These are phyloP conservation scores for Chlorella sp. DNA, from an alignment of 139 green algal genomes.

Conservation along the genomic window DNA sequence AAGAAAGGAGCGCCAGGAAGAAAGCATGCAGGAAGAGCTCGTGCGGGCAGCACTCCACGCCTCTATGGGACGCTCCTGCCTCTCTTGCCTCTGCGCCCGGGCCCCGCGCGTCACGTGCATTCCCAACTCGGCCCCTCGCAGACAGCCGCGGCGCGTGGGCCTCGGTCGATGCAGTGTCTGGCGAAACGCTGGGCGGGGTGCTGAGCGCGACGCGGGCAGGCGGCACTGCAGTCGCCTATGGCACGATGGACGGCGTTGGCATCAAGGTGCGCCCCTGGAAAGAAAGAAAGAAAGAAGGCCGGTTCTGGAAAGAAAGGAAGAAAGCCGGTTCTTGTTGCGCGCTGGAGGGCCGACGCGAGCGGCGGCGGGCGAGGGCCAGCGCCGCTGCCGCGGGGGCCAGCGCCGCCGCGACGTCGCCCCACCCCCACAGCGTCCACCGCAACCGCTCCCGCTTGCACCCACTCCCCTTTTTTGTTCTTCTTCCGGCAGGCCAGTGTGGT, in stretches of 20 bases:
- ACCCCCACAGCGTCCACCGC: neutral
- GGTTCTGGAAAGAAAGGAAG: neutral
- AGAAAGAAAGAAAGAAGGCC: neutral
- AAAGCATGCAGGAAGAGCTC: conserved; percentile 26
- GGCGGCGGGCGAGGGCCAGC: neutral
- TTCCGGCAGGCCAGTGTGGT: conserved; percentile 17
- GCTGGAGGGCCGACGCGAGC: neutral
- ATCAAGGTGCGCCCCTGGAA: neutral
- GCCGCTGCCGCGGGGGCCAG: neutral
- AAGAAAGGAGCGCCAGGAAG: conserved; percentile 45
- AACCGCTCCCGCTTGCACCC: neutral
- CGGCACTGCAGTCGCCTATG: conserved; percentile 31
- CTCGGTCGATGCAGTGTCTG: too few relatives aligned
- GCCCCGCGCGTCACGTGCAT: neutral
- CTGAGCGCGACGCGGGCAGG: conserved; percentile 5
- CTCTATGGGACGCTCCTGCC: neutral
- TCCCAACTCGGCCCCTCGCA: neutral
- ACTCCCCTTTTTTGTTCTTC: neutral
- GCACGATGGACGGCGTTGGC: conserved; percentile 15
- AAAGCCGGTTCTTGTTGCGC: neutral
- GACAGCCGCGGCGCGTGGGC: neutral
- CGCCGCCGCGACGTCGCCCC: neutral
- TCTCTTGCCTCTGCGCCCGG: neutral
- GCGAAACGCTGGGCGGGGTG: too few relatives aligned
- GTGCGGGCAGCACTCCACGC: neutral